These are phyloP conservation scores for Ammopiptanthus mongolicus DNA, from an alignment of 306 rosid genomes.

Conservation along the genomic window DNA sequence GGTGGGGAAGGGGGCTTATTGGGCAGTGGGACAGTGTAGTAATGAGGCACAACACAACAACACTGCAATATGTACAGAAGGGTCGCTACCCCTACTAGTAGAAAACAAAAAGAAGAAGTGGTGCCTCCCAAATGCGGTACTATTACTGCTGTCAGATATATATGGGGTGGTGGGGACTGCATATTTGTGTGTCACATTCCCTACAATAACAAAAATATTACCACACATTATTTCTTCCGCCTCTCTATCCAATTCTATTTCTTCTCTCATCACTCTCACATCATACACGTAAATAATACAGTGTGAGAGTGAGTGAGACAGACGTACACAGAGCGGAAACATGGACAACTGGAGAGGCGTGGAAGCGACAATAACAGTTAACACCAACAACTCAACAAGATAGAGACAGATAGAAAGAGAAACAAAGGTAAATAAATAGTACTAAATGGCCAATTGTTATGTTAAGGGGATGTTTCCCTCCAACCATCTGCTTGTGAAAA, in stretches of 20 bases:
- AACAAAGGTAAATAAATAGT: slow-evolving; percentile 5
- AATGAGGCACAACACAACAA: slow-evolving; percentile 24
- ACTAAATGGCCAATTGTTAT: not conserved
- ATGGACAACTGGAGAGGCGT: slow-evolving; percentile 6
- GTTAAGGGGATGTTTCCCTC: slow-evolving; percentile 49
- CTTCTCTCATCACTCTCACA: not conserved
- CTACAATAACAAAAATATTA: slow-evolving; percentile 16
- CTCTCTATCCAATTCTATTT: not conserved
- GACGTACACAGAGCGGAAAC: too few relatives aligned
- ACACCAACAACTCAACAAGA: slow-evolving; percentile 53
- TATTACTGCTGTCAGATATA: slow-evolving; percentile 27
- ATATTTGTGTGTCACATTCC: slow-evolving; percentile 44
- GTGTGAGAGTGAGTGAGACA: not conserved
- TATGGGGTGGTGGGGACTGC: slow-evolving; percentile 33
- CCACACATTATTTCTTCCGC: not conserved
- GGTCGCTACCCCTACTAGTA: slow-evolving; percentile 23
- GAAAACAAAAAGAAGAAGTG: slow-evolving; percentile 31
- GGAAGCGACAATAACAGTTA: slow-evolving; percentile 29
- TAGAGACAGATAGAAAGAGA: slow-evolving; percentile 31
- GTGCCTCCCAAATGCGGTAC: slow-evolving; percentile 25
- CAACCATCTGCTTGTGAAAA: slow-evolving; percentile 57
- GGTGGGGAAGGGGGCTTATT: not conserved
- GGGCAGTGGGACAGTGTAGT: slow-evolving; percentile 23
- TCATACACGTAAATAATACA: too few relatives aligned
- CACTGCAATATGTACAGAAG: slow-evolving; percentile 6